Base-by-base conservation (phyloP, 1,284 basidiomycete genomes). In the Leccinum pallidistipes region DNA sequence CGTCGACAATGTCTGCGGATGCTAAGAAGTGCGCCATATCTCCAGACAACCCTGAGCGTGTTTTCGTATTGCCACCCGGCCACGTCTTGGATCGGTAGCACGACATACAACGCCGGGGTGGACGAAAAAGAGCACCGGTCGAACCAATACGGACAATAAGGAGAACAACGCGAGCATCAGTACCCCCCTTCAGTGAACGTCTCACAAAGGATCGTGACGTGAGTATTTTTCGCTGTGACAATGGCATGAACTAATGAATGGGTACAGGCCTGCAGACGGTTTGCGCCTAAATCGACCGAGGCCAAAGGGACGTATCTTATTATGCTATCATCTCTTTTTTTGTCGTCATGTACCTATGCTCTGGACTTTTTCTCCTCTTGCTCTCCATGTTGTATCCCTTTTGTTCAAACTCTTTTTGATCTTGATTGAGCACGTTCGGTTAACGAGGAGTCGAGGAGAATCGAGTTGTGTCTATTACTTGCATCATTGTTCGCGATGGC, bases 261-360 rank as follows among this genome's bases (percentile, higher is more conserved):
- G 21, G 50, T 54, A 51, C 66, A 91, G 88, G 45, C 81, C 85
- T 58, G 78, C 81, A 43, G 85, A 87, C 63, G 81, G 80, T 27
- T 78, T 91, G 38, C 79, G 88, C 66, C 75, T 91, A 65, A 87
- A 80, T 70, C 85, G 88, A 40, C 89, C 90, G 7, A 68, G 77
- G 36, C 65, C 75, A 69, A 21, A 21, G 21, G 21, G 2, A 47
- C 9, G 2, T 1, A 18, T 21, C 9, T 47, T 45, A 5, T 45
- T 45, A 56, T 57, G n/a, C 24, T 8, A 3, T 12, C 16, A 21
- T 31, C 1, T 55, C 18, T 36, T 11, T 16, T 14, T 8, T 52
- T 24, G 6, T 69, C 57, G 58, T 18, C 53, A 71, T 72, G 70
- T 66, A 68, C 58, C 56, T 60, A 71, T 71, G 66, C 5, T 40